Evolutionary conservation across 805 yeast genomes (phyloP).

Genomic region (Saturnispora diversa): DNA sequence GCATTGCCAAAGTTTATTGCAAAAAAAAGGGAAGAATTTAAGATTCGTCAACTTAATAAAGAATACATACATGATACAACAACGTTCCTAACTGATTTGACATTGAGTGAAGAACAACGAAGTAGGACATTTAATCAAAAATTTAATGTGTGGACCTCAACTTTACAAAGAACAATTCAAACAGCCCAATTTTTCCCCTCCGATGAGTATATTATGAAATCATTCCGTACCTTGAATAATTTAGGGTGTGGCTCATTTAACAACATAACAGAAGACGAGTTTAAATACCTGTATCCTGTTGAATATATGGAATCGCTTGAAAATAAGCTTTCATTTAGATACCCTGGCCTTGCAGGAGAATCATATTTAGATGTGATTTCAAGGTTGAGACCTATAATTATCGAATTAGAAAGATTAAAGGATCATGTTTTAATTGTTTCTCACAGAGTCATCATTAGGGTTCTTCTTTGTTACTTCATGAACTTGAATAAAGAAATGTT

Average conservation of each 20-base stretch:
- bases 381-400: constrained; percentile 30
- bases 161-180: constrained; percentile 27
- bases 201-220: constrained; percentile 26
- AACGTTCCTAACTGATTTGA: constrained; percentile 17
- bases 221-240: constrained; percentile 30
- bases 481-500: constrained; percentile 31
- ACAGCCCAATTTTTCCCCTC: constrained; percentile 28
- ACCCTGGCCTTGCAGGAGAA: constrained; percentile 34
- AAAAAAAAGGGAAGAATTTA: constrained; percentile 30
- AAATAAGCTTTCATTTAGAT: constrained; percentile 29
- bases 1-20: constrained; percentile 31
- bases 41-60: constrained; percentile 27
- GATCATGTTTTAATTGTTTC: constrained; percentile 31
- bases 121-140: constrained; percentile 18
- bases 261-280: constrained; percentile 27
- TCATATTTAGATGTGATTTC: constrained; percentile 32
- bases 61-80: constrained; percentile 26
- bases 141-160: constrained; percentile 32
- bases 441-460: constrained; percentile 31
- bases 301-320: constrained; percentile 26
- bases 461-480: constrained; percentile 32
- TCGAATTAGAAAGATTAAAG: constrained; percentile 30
- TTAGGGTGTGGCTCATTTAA: constrained; percentile 30
- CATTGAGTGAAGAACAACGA: neutral
- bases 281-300: constrained; percentile 21